A percentile compares a stretch with the other conserved stretches of the same genome.
phyloP scores from a whole-genome alignment of 352 stramenopile species.

The Globisporangium canariense region DNA sequence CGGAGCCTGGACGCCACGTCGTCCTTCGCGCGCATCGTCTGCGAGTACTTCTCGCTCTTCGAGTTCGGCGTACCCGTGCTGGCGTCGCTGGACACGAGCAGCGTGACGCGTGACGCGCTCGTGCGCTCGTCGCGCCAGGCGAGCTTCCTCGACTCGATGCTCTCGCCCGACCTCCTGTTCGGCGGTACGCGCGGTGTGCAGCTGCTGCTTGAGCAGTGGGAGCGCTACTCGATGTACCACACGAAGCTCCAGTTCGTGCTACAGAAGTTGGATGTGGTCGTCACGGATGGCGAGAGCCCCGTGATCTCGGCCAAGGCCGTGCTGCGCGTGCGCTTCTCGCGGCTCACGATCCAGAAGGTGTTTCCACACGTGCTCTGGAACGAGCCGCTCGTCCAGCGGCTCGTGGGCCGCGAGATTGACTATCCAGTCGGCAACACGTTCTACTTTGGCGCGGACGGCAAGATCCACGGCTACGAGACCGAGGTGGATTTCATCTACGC shows the following conservation, averaged over 20 bases:
- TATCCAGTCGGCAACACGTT: slow-evolving; percentile 59
- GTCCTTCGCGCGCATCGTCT: slow-evolving; percentile 40
- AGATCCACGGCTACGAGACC: slow-evolving; percentile 54
- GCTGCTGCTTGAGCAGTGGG: slow-evolving; percentile 56
- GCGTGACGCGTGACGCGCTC: slow-evolving; percentile 21
- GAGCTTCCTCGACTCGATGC: slow-evolving; percentile 36
- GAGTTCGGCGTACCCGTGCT: slow-evolving; percentile 46
- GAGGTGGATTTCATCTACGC: slow-evolving; percentile 57
- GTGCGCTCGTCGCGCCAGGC: slow-evolving; percentile 27
- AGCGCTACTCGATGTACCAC: slow-evolving; percentile 63
- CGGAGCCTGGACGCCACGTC: slow-evolving; percentile 11
- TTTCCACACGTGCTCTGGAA: slow-evolving; percentile 69
- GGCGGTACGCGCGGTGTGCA: slow-evolving; percentile 37
- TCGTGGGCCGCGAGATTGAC: slow-evolving; percentile 51
- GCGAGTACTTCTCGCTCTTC: slow-evolving; percentile 66
- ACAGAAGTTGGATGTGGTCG: slow-evolving; percentile 36
- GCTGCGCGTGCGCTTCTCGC: slow-evolving; percentile 56
- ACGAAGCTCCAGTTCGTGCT: slow-evolving; percentile 47
- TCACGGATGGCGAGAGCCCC: slow-evolving; percentile 26
- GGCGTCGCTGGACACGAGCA: slow-evolving; percentile 13
- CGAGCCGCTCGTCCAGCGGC: slow-evolving; percentile 54
- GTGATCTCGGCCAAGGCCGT: slow-evolving; percentile 43
- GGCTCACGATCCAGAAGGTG: slow-evolving; percentile 58
- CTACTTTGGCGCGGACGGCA: slow-evolving; percentile 55
- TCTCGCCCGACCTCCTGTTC: slow-evolving; percentile 50